Evolutionary conservation across 306 rosid genomes (phyloP).

Genomic region (Vigna reflexopilosa): DNA sequence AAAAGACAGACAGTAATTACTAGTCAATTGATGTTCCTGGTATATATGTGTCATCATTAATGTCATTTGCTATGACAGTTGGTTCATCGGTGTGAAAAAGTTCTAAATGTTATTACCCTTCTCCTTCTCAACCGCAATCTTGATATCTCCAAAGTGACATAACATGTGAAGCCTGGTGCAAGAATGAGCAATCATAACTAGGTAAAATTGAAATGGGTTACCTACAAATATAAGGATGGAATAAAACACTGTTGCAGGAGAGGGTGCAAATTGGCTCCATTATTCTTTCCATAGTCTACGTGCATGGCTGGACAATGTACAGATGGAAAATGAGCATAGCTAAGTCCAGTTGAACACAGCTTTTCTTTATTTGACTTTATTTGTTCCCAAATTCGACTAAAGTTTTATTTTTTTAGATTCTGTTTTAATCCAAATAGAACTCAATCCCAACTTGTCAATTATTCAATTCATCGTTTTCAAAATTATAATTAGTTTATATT

Average conservation of each 20-base stretch:
- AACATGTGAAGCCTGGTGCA: slow-evolving; percentile 36
- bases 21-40: neutral
- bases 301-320: no score
- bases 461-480: no score
- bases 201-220: slow-evolving; percentile 19
- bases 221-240: no score
- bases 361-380: no score
- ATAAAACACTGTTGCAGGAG: neutral
- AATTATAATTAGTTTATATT: no score
- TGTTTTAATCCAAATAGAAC: no score
- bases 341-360: no score
- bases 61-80: neutral
- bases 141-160: slow-evolving; percentile 33
- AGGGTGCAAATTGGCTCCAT: neutral
- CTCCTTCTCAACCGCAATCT: slow-evolving; percentile 41
- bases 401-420: no score
- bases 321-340: no score
- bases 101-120: neutral
- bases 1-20: neutral
- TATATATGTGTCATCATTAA: no score
- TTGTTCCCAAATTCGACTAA: no score
- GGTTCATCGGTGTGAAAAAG: neutral
- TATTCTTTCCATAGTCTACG: neutral
- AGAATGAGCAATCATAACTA: slow-evolving; percentile 24
- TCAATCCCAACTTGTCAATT: no score